A percentile compares a stretch with the other conserved stretches of the same genome.
phyloP scores from a whole-genome alignment of 768 basidiomycete species.

The Chlorophyllum brunneum region DNA sequence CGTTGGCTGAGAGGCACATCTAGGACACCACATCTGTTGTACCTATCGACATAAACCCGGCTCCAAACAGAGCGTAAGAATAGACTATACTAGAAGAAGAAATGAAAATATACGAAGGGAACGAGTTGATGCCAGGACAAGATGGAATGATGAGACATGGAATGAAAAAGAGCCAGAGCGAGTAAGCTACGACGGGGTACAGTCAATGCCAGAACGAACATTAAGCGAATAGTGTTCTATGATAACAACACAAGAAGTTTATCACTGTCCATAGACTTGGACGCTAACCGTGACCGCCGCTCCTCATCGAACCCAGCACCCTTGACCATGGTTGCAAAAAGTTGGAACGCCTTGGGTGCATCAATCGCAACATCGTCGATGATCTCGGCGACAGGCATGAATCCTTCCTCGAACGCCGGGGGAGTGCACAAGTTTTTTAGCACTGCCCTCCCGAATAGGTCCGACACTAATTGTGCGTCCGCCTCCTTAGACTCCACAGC shows the following conservation, averaged over 20 bases:
- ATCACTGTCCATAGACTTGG: conserved; percentile 58
- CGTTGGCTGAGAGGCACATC: too few species aligned
- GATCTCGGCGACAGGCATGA: conserved; percentile 63
- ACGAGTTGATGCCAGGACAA: conserved; percentile 6
- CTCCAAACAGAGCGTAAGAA: conserved; percentile 3
- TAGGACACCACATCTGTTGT: conserved; percentile 6
- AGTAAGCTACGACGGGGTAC: conserved; percentile 11
- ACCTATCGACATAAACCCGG: conserved; percentile 5
- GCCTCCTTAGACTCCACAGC: conserved; percentile 81
- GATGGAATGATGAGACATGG: conserved; percentile 1
- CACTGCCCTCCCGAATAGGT: conserved; percentile 63
- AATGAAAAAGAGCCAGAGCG: conserved; percentile 7
- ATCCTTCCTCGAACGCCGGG: conserved; percentile 71
- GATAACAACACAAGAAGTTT: conserved; percentile 57
- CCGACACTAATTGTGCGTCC: conserved; percentile 73
- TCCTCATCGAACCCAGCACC: conserved; percentile 66
- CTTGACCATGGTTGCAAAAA: conserved; percentile 72
- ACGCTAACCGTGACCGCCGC: conserved; percentile 48
- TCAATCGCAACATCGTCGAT: conserved; percentile 90
- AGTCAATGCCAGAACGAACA: conserved; percentile 5
- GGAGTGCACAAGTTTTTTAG: conserved; percentile 57
- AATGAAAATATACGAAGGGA: neutral
- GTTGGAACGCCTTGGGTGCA: conserved; percentile 78
- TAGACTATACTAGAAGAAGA: neutral
- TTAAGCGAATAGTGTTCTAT: conserved; percentile 28